phyloP scores from a whole-genome alignment of 2,329 filamentous ascomycete genomes.

The Clonostachys chloroleuca region DNA sequence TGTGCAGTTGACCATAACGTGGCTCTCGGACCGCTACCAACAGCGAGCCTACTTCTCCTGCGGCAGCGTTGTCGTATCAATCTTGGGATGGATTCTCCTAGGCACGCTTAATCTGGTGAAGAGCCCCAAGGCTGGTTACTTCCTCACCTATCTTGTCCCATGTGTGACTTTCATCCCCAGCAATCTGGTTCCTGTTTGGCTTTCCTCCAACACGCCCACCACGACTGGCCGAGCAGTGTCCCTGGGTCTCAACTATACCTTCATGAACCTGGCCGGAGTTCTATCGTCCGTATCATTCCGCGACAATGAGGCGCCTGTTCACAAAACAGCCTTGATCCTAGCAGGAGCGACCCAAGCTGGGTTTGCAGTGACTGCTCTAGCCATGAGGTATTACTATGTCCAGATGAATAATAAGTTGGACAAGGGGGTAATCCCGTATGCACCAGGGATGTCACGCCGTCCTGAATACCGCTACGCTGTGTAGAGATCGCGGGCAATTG shows the following conservation, averaged over 20 bases:
- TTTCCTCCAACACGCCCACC: conserved; percentile 5
- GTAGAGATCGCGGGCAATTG: neutral
- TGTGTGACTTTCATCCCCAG: conserved; percentile 12
- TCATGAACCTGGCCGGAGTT: conserved; percentile 6
- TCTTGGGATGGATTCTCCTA: conserved; percentile 12
- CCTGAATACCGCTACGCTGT: conserved; percentile 2
- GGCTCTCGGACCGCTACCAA: conserved; percentile 9
- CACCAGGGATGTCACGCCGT: conserved; percentile 1
- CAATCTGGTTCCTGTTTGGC: conserved; percentile 5
- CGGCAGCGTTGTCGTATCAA: conserved; percentile 6
- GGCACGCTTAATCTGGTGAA: conserved; percentile 10
- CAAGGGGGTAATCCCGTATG: neutral
- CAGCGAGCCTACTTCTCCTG: conserved; percentile 10
- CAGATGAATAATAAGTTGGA: conserved; percentile 3
- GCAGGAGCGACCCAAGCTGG: conserved; percentile 2
- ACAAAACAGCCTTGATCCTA: conserved; percentile 3
- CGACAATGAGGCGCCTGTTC: conserved; percentile 4
- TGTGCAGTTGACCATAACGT: conserved; percentile 8
- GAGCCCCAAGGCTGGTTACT: conserved; percentile 11
- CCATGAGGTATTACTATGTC: conserved; percentile 3
- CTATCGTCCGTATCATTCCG: conserved; percentile 4
- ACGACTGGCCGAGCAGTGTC: conserved; percentile 5
- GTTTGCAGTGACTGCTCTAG: conserved; percentile 1
- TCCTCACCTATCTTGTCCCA: conserved; percentile 12
- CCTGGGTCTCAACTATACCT: conserved; percentile 5